Percentiles rank a stretch among this genome's conserved stretches.
These are phyloP conservation scores for Paralagenidium karlingii DNA, from an alignment of 352 stramenopile species.

Conservation along the genomic window DNA sequence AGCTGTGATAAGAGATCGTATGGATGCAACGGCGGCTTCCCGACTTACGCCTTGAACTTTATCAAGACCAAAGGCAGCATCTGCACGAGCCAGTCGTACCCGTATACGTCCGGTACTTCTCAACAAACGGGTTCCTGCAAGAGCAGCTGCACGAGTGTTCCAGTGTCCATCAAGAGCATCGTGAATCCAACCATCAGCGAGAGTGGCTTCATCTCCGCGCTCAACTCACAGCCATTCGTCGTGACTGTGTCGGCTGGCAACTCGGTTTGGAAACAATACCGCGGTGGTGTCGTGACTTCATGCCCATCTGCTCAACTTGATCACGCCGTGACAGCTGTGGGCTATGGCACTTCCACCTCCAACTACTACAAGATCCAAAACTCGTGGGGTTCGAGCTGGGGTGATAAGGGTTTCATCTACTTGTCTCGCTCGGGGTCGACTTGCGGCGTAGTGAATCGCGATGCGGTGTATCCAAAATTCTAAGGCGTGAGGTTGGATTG, in stretches of 20 bases:
- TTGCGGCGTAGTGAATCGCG: slow-evolving; percentile 5
- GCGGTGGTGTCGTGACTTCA: neutral
- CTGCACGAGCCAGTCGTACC: neutral
- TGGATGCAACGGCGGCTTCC: slow-evolving; percentile 2
- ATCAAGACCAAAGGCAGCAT: neutral
- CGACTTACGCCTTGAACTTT: neutral
- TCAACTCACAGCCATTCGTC: slow-evolving; percentile 1
- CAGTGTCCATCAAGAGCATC: neutral
- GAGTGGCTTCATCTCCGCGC: neutral
- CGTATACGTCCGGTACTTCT: neutral
- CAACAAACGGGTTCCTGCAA: neutral
- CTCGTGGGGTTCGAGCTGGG: slow-evolving; percentile 12
- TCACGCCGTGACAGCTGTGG: slow-evolving; percentile 13
- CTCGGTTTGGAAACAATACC: slow-evolving; percentile 10
- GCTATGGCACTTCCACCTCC: neutral
- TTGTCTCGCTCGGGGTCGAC: slow-evolving; percentile 1
- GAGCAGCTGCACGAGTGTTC: neutral
- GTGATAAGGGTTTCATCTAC: slow-evolving; percentile 12
- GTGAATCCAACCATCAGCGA: neutral
- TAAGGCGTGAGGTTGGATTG: too few relatives aligned
- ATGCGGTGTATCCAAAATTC: slow-evolving; percentile 7
- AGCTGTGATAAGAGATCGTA: neutral
- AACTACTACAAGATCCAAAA: slow-evolving; percentile 13
- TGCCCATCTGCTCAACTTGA: slow-evolving; percentile 7
- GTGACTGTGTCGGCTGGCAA: slow-evolving; percentile 6